These are phyloP conservation scores for Emydomyces testavorans DNA, from an alignment of 2,329 filamentous ascomycete species.

Conservation along the genomic window DNA sequence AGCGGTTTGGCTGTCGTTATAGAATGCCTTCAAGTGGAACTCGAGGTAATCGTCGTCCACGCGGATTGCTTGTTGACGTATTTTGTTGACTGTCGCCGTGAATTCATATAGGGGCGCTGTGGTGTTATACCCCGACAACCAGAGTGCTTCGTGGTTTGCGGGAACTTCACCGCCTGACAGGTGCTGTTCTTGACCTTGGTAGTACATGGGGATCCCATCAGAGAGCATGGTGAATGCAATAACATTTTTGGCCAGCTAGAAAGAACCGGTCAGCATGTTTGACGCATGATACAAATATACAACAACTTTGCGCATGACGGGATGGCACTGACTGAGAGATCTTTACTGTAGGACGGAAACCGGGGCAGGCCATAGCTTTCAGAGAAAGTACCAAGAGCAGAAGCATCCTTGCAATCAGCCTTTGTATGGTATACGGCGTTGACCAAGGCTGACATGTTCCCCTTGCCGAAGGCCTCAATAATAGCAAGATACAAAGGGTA, in stretches of 20 bases:
- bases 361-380: conserved; percentile 51
- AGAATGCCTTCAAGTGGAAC: conserved; percentile 35
- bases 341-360: conserved; percentile 42
- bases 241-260: conserved; percentile 43
- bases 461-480: conserved; percentile 13
- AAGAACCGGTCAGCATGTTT: not conserved
- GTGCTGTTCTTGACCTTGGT: conserved; percentile 55
- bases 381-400: conserved; percentile 42
- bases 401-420: conserved; percentile 32
- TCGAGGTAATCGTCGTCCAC: conserved; percentile 32
- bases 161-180: conserved; percentile 42
- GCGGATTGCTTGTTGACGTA: conserved; percentile 38
- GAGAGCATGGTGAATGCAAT: conserved; percentile 50
- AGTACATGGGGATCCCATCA: conserved; percentile 53
- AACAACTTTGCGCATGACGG: not conserved
- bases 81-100: conserved; percentile 40
- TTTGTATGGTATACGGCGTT: conserved; percentile 24
- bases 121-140: conserved; percentile 43
- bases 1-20: conserved; percentile 34
- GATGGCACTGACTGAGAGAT: conserved; percentile 36
- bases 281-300: too few relatives aligned
- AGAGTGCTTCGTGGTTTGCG: conserved; percentile 46
- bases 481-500: conserved; percentile 28
- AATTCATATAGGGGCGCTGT: conserved; percentile 40
- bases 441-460: conserved; percentile 25